phyloP scores from a whole-genome alignment of 805 yeast genomes.

The Wickerhamiella vanderwaltii region DNA sequence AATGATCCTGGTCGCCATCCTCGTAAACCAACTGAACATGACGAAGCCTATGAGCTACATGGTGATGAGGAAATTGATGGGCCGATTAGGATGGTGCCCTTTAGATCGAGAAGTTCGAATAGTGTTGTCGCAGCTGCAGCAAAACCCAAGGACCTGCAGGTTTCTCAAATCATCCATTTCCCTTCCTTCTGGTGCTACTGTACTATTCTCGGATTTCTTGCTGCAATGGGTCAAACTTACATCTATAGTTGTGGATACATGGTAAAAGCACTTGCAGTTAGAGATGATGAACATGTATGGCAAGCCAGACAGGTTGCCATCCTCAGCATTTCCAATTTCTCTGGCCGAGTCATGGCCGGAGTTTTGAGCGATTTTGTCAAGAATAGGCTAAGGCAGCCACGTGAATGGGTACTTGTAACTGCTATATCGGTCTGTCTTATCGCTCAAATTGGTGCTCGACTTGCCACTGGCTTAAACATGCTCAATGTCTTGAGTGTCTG shows the following conservation, averaged over 20 bases:
- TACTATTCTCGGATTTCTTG: conserved; percentile 39
- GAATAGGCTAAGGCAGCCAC: conserved; percentile 31
- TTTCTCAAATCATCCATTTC: conserved; percentile 20
- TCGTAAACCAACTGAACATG: background rate
- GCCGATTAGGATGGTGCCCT: conserved; percentile 7
- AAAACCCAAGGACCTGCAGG: conserved; percentile 2
- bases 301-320: conserved; percentile 65
- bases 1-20: conserved; percentile 13
- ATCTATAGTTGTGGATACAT: conserved; percentile 65
- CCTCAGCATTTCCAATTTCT: conserved; percentile 54
- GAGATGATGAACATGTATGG: conserved; percentile 22
- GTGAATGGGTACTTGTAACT: conserved; percentile 43
- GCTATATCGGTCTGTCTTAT: conserved; percentile 38
- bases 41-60: conserved; percentile 9
- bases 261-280: conserved; percentile 36
- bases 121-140: conserved; percentile 1
- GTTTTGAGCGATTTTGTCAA: conserved; percentile 48
- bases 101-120: background rate
- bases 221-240: conserved; percentile 64
- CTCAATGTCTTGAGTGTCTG: conserved; percentile 43
- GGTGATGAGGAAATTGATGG: conserved; percentile 9
- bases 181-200: conserved; percentile 41
- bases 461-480: background rate
- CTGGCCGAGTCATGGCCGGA: conserved; percentile 56
- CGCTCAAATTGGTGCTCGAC: conserved; percentile 33